Evolutionary conservation across 2,329 filamentous ascomycete species (phyloP).

Genomic region (Ceratocystis harringtonii): DNA sequence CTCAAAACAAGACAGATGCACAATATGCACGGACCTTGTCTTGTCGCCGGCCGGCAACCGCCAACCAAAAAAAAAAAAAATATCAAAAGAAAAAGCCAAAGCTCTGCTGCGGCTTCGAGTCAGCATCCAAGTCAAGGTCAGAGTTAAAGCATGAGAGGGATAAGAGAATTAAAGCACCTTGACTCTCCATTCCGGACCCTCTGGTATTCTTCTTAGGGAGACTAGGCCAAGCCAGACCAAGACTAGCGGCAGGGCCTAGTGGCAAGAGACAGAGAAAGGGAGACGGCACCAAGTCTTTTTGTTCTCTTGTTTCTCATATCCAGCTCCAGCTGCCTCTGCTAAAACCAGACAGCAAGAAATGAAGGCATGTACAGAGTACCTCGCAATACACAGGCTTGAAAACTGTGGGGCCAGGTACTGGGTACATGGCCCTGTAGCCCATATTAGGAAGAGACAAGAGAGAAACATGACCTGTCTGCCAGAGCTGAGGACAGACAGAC

Average conservation of each 20-base stretch:
- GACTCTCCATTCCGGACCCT: not conserved
- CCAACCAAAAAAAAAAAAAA: not conserved
- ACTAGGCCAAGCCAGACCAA: not conserved
- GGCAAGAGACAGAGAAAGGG: not conserved
- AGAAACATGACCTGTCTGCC: not conserved
- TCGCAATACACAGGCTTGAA: not conserved
- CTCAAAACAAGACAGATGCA: not conserved
- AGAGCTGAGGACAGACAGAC: too few species aligned
- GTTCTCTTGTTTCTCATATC: too few species aligned
- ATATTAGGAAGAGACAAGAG: too few species aligned
- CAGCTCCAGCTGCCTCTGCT: not conserved
- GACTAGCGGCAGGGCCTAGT: not conserved
- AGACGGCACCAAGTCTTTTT: too few species aligned
- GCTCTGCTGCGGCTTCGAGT: not conserved
- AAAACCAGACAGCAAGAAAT: not conserved
- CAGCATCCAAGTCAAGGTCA: not conserved
- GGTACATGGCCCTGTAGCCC: not conserved
- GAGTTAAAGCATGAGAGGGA: not conserved
- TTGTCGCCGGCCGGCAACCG: not conserved
- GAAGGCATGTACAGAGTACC: conserved; percentile 3
- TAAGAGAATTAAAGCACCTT: not conserved
- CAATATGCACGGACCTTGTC: not conserved
- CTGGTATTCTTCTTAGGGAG: not conserved
- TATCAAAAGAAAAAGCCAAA: not conserved
- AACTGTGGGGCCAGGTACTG: not conserved